phyloP scores from a whole-genome alignment of 305 asterid genomes.

The Fraxinus sp. region DNA sequence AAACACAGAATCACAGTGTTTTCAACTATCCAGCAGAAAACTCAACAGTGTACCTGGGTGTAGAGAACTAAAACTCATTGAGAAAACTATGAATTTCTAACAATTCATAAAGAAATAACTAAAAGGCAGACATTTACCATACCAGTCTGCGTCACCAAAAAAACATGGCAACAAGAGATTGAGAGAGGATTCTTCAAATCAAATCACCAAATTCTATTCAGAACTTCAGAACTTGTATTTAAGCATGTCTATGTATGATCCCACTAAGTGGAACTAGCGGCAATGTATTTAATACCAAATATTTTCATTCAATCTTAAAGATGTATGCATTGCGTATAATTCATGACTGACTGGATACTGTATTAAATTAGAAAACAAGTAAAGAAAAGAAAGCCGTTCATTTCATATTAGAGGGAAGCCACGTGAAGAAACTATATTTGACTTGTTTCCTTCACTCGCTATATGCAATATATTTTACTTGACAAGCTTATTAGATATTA shows the following conservation, averaged over 20 bases:
- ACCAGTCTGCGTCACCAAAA: neutral
- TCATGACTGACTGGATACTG: neutral
- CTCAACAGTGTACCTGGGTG: neutral
- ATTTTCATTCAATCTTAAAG: slow-evolving; percentile 1
- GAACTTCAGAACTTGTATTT: neutral
- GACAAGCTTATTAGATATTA: neutral
- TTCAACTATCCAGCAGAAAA: neutral
- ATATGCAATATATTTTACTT: neutral
- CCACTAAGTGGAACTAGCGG: neutral
- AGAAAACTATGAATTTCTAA: neutral
- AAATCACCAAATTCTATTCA: neutral
- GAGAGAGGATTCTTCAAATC: slow-evolving; percentile 1
- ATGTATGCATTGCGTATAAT: neutral
- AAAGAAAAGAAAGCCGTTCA: neutral
- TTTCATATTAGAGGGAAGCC: neutral
- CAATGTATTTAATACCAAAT: neutral
- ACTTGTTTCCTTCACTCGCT: neutral
- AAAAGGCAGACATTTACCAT: neutral
- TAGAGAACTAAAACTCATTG: neutral
- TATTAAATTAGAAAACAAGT: neutral
- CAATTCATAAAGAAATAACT: neutral
- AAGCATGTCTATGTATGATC: neutral
- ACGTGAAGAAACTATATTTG: slow-evolving; percentile 2
- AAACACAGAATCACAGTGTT: neutral
- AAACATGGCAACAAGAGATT: neutral